Evolutionary conservation across 176 grass and related monocot species (phyloP).

Genomic region (Musa schizocarpa): DNA sequence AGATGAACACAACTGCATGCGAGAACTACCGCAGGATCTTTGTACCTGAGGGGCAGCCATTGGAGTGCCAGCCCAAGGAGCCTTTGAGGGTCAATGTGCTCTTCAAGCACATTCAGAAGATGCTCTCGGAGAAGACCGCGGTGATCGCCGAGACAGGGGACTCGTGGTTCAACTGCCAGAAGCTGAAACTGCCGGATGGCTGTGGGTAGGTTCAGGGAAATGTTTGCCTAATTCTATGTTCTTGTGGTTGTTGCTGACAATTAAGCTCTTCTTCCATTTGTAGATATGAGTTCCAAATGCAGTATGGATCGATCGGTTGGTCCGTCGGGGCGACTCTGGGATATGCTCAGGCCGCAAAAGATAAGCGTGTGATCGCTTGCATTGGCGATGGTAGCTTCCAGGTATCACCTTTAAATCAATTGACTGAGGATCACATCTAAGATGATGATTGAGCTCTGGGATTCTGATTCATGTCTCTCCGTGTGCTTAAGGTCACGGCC

Average conservation of each 20-base stretch:
- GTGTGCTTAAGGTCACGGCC: background rate
- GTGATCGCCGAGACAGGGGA: background rate
- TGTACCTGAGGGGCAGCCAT: background rate
- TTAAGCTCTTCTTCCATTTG: background rate
- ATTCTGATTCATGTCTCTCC: background rate
- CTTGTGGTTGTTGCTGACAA: background rate
- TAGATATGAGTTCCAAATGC: background rate
- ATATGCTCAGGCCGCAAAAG: background rate
- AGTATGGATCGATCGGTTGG: background rate
- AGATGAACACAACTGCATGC: background rate
- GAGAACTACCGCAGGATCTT: background rate
- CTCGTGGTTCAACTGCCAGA: conserved; percentile 2
- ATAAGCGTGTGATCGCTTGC: background rate
- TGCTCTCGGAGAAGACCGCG: background rate
- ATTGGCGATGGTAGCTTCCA: background rate
- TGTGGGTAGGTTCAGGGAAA: background rate
- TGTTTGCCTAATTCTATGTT: background rate
- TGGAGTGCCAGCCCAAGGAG: background rate
- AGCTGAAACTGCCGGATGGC: background rate
- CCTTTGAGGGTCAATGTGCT: background rate
- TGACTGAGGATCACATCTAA: background rate
- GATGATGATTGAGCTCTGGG: background rate
- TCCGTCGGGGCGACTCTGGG: background rate
- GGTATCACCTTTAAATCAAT: background rate
- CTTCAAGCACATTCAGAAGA: background rate